Conservation (phyloP, 768 basidiomycete species). For the Artomyces pyxidatus region DNA sequence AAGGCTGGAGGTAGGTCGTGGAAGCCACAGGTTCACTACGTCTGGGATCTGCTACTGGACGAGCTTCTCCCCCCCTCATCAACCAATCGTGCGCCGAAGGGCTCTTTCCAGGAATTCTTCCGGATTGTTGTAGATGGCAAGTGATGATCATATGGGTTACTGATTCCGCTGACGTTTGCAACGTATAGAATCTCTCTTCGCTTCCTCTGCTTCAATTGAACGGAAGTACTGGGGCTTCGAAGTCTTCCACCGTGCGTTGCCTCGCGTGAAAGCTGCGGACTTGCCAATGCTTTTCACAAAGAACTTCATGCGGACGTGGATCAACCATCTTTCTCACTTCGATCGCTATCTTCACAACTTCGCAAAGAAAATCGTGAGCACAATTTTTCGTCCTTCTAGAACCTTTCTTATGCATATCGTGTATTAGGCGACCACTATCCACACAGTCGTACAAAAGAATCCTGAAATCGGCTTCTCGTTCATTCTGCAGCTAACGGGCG, state of each 20-base stretch:
- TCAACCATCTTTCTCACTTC: conserved; percentile 83
- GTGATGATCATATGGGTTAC: conserved; percentile 13
- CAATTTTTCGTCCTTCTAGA: no score
- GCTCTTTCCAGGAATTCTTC: conserved; percentile 88
- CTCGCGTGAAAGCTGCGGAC: conserved; percentile 52
- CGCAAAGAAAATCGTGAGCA: conserved; percentile 70
- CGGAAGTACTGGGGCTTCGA: conserved; percentile 97
- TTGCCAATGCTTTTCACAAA: conserved; percentile 87
- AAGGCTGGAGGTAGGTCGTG: conserved; percentile 53
- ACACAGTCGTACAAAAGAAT: conserved; percentile 62
- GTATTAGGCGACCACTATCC: conserved; percentile 78
- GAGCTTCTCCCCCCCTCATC: conserved; percentile 50
- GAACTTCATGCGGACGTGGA: conserved; percentile 95
- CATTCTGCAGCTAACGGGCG: conserved; percentile 76
- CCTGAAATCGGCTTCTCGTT: conserved; percentile 79
- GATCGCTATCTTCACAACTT: conserved; percentile 89
- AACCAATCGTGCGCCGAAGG: conserved; percentile 31
- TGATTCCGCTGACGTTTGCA: conserved; percentile 6
- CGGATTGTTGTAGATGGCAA: conserved; percentile 83
- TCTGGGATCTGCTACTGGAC: conserved; percentile 81
- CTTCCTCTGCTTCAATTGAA: conserved; percentile 73
- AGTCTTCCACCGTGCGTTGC: conserved; percentile 74
- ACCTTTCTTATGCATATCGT: no score
- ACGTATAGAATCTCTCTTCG: conserved; percentile 73
- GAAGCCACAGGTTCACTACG: conserved; percentile 90